Evolutionary conservation across 108 stramenopile species (phyloP), one percentile per base, ranked within the genome.

Genomic region (Fragilaria crotonensis): DNA sequence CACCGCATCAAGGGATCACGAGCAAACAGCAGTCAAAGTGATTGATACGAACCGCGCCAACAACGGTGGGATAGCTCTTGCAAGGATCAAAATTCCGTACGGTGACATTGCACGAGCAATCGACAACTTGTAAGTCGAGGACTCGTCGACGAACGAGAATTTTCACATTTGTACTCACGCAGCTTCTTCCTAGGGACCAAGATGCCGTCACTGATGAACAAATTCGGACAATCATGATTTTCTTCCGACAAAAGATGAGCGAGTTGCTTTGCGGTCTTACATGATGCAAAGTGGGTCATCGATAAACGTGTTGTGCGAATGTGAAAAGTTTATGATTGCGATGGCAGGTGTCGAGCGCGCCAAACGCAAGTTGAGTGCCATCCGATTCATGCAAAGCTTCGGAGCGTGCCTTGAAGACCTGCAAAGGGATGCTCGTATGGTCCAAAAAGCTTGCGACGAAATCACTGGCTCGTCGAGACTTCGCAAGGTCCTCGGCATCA

Each of bases 401-500:
- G 31, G 20, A 2, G 30, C 1, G 7, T 30, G 7, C 33, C n/a
- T 56, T 19, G 32, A 56, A 1, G 30, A 31, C 32, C 19, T 56
- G 17, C 18, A 2, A 31, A 29, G 23, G 33, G 32, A 56, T 45
- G 50, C 53, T 19, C 3, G 23, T 11, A 9, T 54, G 14, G 22
- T 88, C 33, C 75, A 80, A 46, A 72, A 78, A 30, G 82, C 83
- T 20, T 84, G 81, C 47, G 78, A 84, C 20, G 78, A 84, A 62
- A 46, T 88, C 5, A 68, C 51, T 25, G 59, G 61, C 11, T 72
- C 77, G 21, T 36, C 62, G 22, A 57, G 74, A 11, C 60, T 89
- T n/a, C 68, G 78, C 33, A 78, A 72, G 52, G 60, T 89, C 3
- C 78, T 89, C 44, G 80, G 73, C 23, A 67, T 84, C 5, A 62